Evolutionary conservation across 768 basidiomycete species (phyloP), one percentile per base, ranked within the genome.

Genomic region (Rhodotorula babjevae): DNA sequence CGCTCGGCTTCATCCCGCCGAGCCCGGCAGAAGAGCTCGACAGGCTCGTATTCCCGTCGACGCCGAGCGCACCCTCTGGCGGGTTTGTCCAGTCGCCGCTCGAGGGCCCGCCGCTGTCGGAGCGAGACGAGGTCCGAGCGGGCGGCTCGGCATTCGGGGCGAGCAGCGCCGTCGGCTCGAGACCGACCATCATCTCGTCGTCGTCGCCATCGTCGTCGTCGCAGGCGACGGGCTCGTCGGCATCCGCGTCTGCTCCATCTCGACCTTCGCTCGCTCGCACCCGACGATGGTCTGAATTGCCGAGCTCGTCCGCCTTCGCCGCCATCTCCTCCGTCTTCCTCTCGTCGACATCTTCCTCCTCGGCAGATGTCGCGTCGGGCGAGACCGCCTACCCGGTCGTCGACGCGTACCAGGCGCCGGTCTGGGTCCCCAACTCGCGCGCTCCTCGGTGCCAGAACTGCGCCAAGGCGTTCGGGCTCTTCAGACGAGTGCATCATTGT

Each of bases 401-500:
- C 65, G 90, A 90, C 58, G 87, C 90, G 80, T 95, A 92, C 83
- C 87, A 92, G 2, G 93, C 93, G 10, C 90, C 93, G 0, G 86
- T 95, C 36, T 96, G 93, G 93, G 88, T 94, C 44, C 92, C 93
- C 0, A 92, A 96, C 78, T 86, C 87, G 70, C 90, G 86, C 80
- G 88, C 90, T n/a, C 85, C 86, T 65, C 84, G 85, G 31, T 96
- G 93, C 79, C 93, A 92, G 92, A 84, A 90, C 18, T 96, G 93
- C 78, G 87, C 87, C 11, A 82, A 85, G 55, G 85, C 90, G 61
- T 99, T 99, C 82, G 92, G 92, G 0, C 87, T 93, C 4, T 97
- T 92, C 92, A 83, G 94, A 64, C 84, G 96, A 74, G 96, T 94
- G 81, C 96, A 99, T 78, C 96, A 99, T 80, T 99, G 96, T 82